Evolutionary conservation across 805 yeast genomes (phyloP), one percentile per base, ranked within the genome.

Genomic region (Candida succiphila): DNA sequence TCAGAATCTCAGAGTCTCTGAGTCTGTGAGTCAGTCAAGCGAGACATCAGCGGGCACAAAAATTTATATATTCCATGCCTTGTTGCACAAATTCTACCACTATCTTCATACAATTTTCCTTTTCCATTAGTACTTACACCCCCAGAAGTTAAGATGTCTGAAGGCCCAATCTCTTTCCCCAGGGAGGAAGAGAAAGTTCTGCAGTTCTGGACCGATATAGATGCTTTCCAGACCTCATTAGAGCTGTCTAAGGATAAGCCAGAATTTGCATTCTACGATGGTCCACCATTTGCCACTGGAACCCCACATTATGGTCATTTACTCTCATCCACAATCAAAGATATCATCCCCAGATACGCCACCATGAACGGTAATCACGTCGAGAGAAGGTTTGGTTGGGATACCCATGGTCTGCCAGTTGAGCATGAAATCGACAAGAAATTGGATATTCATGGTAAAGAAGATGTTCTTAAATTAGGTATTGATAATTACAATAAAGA

Each of bases 261-360:
- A 24, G 81, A 78, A 38, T 92, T 88, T 58, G 75, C 96, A 25
- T 92, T 92, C 59, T 92, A 83, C 53, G 99, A 92, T 63, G 99
- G 99, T 20, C 99, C 99, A 7, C 99, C 99, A 47, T 92, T 92
- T 61, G 99, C 99, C 37, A 92, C 98, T 2, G 98, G 98, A 52
- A 85, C 96, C 25, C 99, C 99, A 29, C 99, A 92, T 59, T 94
- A 92, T 58, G 99, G 99, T 42, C 99, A 92, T 55, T 81, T 92
- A 52, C 66, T 92, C 59, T 94, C 97, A 2, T 92, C 97, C 26
- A 92, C 99, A 37, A 85, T 88, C 51, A 92, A 89, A 61, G 99
- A 92, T 64, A 85, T 92, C 45, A 89, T 92, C 36, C 98, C 98
- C 36, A 75, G 99, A 55, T 92, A 86, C 54, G 97, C 97, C 39